Evolutionary conservation across 257 asterid genomes (phyloP).

Genomic region (Scutellaria baicalensis): DNA sequence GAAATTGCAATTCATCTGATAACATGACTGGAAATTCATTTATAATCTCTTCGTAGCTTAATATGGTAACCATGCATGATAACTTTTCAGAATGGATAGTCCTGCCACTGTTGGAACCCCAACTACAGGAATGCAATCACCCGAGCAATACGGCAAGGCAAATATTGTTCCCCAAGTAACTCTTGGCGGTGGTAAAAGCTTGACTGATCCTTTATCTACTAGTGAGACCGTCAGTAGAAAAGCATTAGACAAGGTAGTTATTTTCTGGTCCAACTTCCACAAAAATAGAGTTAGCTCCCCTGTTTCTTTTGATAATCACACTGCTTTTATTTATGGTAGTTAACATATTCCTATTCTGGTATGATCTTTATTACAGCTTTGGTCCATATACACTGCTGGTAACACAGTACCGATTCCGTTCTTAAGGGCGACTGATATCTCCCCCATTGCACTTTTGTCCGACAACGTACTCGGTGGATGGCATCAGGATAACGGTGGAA

Average conservation of each 20-base stretch:
- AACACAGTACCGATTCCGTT: constrained; percentile 94
- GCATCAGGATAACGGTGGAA: constrained; percentile 51
- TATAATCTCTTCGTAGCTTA: neutral
- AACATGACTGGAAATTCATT: neutral
- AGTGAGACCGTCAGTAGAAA: constrained; percentile 84
- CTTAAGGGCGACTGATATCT: constrained; percentile 86
- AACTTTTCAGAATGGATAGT: constrained; percentile 40
- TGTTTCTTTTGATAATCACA: neutral
- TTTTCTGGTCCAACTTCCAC: neutral
- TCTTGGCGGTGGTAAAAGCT: constrained; percentile 18
- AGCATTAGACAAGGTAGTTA: constrained; percentile 88
- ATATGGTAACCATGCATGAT: neutral
- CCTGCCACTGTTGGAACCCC: constrained; percentile 25
- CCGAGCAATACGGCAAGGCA: constrained; percentile 37
- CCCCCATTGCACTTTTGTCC: constrained; percentile 92
- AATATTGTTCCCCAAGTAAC: constrained; percentile 33
- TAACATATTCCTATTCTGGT: neutral
- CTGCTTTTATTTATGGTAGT: neutral
- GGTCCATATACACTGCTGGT: constrained; percentile 98
- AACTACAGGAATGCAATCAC: constrained; percentile 31
- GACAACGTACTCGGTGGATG: constrained; percentile 72
- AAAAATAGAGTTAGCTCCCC: too few relatives aligned
- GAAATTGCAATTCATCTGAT: neutral
- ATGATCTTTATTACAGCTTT: constrained; percentile 42
- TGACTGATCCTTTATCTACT: constrained; percentile 27